Evolutionary conservation across 345 rosid species (phyloP).

Genomic region (Euclidium syriacum): DNA sequence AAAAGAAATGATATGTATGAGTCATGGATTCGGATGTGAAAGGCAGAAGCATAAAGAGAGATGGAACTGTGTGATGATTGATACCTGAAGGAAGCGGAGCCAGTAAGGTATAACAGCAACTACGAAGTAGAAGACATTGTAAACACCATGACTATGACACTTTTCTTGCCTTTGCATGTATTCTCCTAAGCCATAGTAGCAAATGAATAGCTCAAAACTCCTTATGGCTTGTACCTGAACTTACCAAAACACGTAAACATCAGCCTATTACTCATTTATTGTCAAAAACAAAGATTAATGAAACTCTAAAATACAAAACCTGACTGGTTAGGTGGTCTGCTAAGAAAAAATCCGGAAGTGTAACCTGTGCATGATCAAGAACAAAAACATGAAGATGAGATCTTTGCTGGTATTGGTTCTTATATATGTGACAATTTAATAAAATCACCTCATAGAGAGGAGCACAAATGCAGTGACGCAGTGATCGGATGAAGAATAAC

Average conservation of each 20-base stretch:
- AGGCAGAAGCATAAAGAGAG: neutral
- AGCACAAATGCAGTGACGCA: constrained; percentile 35
- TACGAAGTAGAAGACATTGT: constrained; percentile 52
- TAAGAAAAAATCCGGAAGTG: constrained; percentile 60
- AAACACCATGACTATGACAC: constrained; percentile 57
- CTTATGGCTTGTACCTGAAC: constrained; percentile 62
- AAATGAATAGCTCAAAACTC: constrained; percentile 61
- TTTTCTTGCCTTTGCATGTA: constrained; percentile 45
- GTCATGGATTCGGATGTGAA: neutral
- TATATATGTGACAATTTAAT: neutral
- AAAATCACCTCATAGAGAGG: constrained; percentile 38
- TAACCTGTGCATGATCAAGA: constrained; percentile 44
- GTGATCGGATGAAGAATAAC: constrained; percentile 31
- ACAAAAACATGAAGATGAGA: constrained; percentile 13
- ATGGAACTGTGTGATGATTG: neutral
- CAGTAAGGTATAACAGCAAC: constrained; percentile 64
- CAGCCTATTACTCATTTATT: neutral
- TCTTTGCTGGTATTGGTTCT: neutral
- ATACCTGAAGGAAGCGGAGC: constrained; percentile 65
- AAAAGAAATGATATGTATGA: neutral
- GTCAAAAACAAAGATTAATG: neutral
- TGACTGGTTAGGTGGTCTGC: constrained; percentile 67
- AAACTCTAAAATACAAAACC: constrained; percentile 23
- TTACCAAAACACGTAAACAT: neutral
- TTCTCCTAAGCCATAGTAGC: constrained; percentile 68